These are phyloP conservation scores for Echinochloa phyllopogon DNA, from an alignment of 176 grass and related monocot genomes.

Conservation along the genomic window DNA sequence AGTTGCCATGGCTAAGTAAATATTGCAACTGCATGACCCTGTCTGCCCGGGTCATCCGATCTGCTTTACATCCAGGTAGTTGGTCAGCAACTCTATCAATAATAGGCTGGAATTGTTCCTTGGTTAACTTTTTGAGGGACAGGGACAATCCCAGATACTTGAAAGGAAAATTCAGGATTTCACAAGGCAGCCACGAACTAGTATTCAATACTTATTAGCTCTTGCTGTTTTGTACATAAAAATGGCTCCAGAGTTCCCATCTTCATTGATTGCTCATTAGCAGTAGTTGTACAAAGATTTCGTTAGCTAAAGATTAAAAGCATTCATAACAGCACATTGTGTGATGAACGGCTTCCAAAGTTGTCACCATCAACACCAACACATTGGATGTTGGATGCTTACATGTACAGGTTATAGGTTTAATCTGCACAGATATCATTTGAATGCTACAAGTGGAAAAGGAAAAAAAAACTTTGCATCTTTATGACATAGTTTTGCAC, in stretches of 20 bases:
- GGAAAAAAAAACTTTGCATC: neutral
- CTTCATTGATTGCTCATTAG: neutral
- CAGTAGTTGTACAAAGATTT: neutral
- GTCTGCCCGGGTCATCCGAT: no score
- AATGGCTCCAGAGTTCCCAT: neutral
- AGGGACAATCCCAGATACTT: no score
- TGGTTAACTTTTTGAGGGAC: no score
- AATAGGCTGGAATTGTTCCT: no score
- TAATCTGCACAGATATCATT: neutral
- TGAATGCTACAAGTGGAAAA: neutral
- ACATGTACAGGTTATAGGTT: neutral
- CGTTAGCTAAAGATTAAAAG: neutral
- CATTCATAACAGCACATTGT: slow-evolving; percentile 6
- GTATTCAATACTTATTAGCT: no score
- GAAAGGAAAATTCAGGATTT: no score
- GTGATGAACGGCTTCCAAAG: neutral
- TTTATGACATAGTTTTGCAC: neutral
- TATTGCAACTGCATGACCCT: no score
- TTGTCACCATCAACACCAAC: neutral
- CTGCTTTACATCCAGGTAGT: no score
- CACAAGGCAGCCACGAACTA: no score
- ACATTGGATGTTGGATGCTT: neutral
- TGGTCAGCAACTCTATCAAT: no score
- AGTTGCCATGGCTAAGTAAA: no score
- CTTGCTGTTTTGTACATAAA: slow-evolving; percentile 9